Evolutionary conservation across 495 filamentous ascomycete species (phyloP), one percentile per base, ranked within the genome.

Genomic region (Aspergillus nanangensis): DNA sequence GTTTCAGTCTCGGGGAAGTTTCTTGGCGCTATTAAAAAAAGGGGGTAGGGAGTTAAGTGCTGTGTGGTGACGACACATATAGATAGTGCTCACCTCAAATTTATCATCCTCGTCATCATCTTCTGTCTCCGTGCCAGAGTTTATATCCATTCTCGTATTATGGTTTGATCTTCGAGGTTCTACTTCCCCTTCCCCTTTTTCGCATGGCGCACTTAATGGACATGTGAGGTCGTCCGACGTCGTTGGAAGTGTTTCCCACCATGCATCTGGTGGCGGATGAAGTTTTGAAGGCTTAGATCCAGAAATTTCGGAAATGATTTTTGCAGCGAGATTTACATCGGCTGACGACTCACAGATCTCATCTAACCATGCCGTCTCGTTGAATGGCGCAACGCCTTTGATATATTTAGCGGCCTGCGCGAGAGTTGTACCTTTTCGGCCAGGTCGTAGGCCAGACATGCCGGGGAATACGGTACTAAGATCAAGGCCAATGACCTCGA

Each of bases 401-500:
- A 79, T 63, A 19, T 61, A 55, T 27, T 63, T 74, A 1, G 60
- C 69, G 38, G 66, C 53, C 10, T 67, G 63, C 4, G 62, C 47
- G 38, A 66, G 52, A 10, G 62, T 58, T 24, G 50, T 61, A 9
- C 48, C 63, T 40, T 69, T 72, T 13, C 58, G 62, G 22, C 55
- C 47, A 5, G 48, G 37, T 5, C 65, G 74, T 17, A 66, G 41
- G 8, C 78, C 73, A 3, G 77, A 71, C 15, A 80, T 75, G 13
- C 80, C 75, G 13, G 83, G 85, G 65, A 95, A 88, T 2, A 90
- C 72, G 18, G 78, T 71, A 11, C 80, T 79, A 4, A 92, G 63
- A 22, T 90, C 86, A 2, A 78, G 72, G 1, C 82, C 79, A 36
- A 80, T 76, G 0, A 78, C 68, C 46, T 88, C 85, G n/a, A 93